Base-by-base conservation (phyloP, 495 filamentous ascomycete genomes). In the Aspergillus sparsus region DNA sequence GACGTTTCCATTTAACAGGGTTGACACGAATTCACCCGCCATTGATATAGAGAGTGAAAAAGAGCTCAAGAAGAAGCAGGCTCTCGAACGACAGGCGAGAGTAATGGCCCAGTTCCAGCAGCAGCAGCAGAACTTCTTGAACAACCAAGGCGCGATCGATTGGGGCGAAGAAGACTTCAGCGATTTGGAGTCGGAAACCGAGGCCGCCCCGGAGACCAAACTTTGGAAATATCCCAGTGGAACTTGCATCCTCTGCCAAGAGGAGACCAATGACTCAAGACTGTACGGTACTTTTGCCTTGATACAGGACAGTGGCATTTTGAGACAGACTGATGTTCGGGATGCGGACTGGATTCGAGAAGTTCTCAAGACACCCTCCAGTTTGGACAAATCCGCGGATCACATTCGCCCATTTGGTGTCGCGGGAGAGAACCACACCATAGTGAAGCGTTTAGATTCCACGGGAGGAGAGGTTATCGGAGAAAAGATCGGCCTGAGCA, bases 101-200 rank as follows among this genome's bases (percentile, higher is more conserved):
- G 90, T 98, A 16, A 96, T 98, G 92, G 93, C 92, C 2, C 90
- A 96, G 69, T 96, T 98, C 77, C 94, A 96, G 70, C 87, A 96
- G 66, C 92, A 99, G 66, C 95, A 98, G 68, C 92, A 95, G 72
- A 91, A 84, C 63, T 98, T 98, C 76, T 71, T 98, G 75, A 87
- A 89, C 58, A 92, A 84, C 63, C 91, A 96, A 69, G 88, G 87
- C 34, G 84, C 85, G 36, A 81, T 96, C 63, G 89, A 96, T 68
- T 96, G 92, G 87, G 92, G 88, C 13, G 89, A 89, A 37, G 85
- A 88, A 45, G 85, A 89, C 50, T 85, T 89, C 42, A 90, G 90
- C 34, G 87, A 87, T 55, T 62, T 82, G 8, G 86, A 89, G n/a
- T 72, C 83, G 12, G 86, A 88, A 31, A 67, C 75, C 8, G 71